Evolutionary conservation across 164 flowering plant species (phyloP), one percentile per base, ranked within the genome.

Genomic region (Vitis labrusca): DNA sequence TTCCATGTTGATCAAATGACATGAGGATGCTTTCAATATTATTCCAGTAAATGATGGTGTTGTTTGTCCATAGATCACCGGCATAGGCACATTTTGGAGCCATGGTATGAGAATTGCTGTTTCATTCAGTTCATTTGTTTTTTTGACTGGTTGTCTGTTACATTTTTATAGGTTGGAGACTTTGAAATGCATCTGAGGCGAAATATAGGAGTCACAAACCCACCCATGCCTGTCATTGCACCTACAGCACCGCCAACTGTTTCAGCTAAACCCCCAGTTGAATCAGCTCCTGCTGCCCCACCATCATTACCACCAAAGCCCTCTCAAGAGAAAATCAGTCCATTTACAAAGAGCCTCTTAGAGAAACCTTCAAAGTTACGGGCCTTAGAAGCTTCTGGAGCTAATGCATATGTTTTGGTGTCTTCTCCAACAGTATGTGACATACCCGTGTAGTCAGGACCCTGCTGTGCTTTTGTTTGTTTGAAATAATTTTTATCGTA

Each of bases 101-200:
- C 7, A 37, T 37, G 5, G 5, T 37, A 6, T 37, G 44, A 37
- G 44, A 37, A 37, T 37, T 37, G 44, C 44, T 37, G 7, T 37
- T 3, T 0, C 7, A 0, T 37, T 37, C 44, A 62, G 53, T 14
- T 55, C 57, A 66, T 47, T 59, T 56, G 58, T 55, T 61, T 17
- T 8, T 32, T 52, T 65, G 63, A 62, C 44, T 17, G 13, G 5
- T 14, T 60, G 0, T 72, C 27, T 61, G 15, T 63, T 61, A 13
- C 30, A 60, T 77, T 73, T 14, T 61, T 23, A 75, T 76, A 95
- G 99, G 76, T 93, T 71, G 99, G 99, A 64, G 89, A 82, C 68
- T 93, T 95, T 74, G 96, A 95, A 78, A 93, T 95, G 94, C 87
- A 88, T 74, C 71, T 92, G 70, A 89, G 82, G 81, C 83, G 97